Evolutionary conservation across 2,329 filamentous ascomycete genomes (phyloP), one percentile per base, ranked within the genome.

Genomic region (Cladosporium sphaerospermum): DNA sequence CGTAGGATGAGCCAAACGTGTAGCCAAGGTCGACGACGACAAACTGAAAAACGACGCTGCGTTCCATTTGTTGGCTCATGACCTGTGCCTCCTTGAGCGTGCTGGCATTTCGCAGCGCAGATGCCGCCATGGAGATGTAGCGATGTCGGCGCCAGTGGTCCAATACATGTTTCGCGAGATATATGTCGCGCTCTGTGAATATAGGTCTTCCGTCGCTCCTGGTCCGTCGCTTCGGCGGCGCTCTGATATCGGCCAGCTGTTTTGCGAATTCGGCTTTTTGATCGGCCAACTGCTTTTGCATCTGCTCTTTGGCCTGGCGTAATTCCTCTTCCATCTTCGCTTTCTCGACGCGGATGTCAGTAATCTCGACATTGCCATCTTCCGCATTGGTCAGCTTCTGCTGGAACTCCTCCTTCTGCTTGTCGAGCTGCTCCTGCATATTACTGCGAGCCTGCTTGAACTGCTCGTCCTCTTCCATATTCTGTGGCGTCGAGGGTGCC

Each of bases 21-120:
- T 99, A 91, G 1, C 93, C 93, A 57, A 86, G 76, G 63, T 96
- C 92, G 32, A 97, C 83, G 53, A 96, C 84, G 10, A 89, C 86
- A 67, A 97, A 99, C 69, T 99, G 93, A 68, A 99, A 97, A 16
- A 92, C 85, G 8, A 96, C 88, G 59, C 84, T 84, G 68, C 96
- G 93, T 61, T 93, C 88, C 74, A 99, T 87, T 63, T 95, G 89
- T 62, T 96, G 92, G 73, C 91, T 95, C 89, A 99, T 93, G 56
- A 99, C 85, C 66, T 99, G 93, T 1, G 93, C 93, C 71, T 99
- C 93, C 68, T 99, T 99, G 54, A 99, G 71, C 28, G 85, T 82
- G 7, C 88, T 84, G 2, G 92, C 92, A 67, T 95, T 86, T 65
- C 95, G 90, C 43, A 99, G 75, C 28, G 97, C 85, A 2, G 85